A percentile compares a stretch with the other conserved stretches of the same genome.
These are phyloP conservation scores for Oryza officinalis DNA, from an alignment of 176 grass and related monocot species.

Conservation along the genomic window DNA sequence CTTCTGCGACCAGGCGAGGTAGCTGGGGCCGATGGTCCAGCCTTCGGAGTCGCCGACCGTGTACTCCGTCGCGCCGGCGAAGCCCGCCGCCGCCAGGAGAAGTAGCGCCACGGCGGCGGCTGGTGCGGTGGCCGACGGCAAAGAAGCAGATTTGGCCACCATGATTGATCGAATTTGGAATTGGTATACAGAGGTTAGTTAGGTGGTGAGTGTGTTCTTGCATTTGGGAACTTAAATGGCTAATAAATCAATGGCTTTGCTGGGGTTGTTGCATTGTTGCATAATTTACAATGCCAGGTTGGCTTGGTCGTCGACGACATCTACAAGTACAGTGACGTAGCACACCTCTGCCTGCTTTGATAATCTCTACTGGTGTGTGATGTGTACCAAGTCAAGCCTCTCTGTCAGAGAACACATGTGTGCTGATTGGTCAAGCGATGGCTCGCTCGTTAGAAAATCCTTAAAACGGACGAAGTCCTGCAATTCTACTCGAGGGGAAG, in stretches of 20 bases:
- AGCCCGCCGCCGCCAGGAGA: background rate
- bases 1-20: constrained; percentile 67
- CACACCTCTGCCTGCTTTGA: background rate
- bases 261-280: background rate
- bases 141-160: background rate
- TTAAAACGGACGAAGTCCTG: too few species aligned
- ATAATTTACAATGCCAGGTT: background rate
- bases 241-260: background rate
- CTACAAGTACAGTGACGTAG: too few species aligned
- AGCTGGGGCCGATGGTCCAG: constrained; percentile 65
- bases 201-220: background rate
- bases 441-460: too few species aligned
- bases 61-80: constrained; percentile 49
- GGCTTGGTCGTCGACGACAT: background rate
- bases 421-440: background rate
- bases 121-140: background rate
- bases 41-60: constrained; percentile 49
- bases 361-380: background rate
- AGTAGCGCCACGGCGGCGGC: background rate
- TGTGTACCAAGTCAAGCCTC: background rate
- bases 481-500: too few species aligned
- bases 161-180: constrained; percentile 15
- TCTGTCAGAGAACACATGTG: too few species aligned
- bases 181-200: background rate
- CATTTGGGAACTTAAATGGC: background rate